Evolutionary conservation across 2,329 filamentous ascomycete species (phyloP), one percentile per base, ranked within the genome.

Genomic region (Ascochyta fabae): DNA sequence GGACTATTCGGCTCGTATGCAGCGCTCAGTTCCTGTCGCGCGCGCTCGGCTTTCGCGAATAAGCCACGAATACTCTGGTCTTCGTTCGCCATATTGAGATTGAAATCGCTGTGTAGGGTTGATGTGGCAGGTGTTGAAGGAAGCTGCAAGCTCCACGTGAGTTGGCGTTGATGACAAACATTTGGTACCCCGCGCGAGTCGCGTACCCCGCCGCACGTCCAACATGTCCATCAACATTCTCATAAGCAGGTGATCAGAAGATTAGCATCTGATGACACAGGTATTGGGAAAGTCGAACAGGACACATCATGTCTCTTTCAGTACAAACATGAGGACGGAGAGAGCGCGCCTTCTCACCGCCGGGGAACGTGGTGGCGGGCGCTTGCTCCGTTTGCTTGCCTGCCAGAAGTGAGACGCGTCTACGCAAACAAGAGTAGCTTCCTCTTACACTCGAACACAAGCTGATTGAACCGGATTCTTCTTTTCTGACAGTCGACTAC

Each of bases 1-100:
- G 86, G 79, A 23, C 85, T 87, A 63, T 85, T 89, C 53, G 85
- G 84, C 69, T 90, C 85, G 64, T 82, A 83, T n/a, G 84, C 80
- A 51, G 79, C 79, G 62, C 91, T 88, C 47, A 96, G 74, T 36
- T 75, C 75, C 55, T 78, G 72, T 45, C 85, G 83, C 51, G 82
- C 79, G 23, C 73, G 73, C 62, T 88, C 86, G 26, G 86, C 87
- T 3, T 78, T 75, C 26, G 69, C 63, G 59, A 85, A 87, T 5
- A 86, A 74, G 2, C 79, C 77, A 44, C 82, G 80, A 26, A 89
- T 81, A 62, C 76, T 86, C 64, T 82, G 76, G 3, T 81, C 78
- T 65, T 82, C 10, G 71, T 77, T 65, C 84, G 80, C 56, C 66
- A 69, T 68, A 6, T 43, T 57, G 54, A 48, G 15, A 13, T 8